Conservation (phyloP, 2,329 filamentous ascomycete genomes). For the Diaporthe helianthi region DNA sequence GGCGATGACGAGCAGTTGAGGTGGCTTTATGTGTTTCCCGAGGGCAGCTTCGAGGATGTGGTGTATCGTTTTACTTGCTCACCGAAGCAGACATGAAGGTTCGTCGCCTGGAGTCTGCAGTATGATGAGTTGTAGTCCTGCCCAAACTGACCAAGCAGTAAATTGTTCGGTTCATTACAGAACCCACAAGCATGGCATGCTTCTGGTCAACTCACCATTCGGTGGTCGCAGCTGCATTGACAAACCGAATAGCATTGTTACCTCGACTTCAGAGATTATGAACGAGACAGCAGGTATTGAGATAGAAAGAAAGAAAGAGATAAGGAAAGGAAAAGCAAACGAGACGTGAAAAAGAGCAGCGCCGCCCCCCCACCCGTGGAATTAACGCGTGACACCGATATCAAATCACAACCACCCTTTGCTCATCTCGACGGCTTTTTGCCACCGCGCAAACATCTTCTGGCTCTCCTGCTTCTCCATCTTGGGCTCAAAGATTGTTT, state of each 20-base stretch:
- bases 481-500: conserved; percentile 73
- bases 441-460: conserved; percentile 60
- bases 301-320: neutral
- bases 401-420: conserved; percentile 54
- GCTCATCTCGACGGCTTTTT: conserved; percentile 66
- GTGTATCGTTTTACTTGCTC: neutral
- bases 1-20: neutral
- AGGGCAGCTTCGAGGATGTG: neutral
- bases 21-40: conserved; percentile 16
- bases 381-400: neutral
- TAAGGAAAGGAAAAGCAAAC: neutral
- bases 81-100: neutral
- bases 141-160: neutral
- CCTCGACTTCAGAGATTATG: neutral
- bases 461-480: conserved; percentile 54
- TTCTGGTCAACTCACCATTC: too few relatives aligned
- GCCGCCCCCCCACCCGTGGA: too few relatives aligned
- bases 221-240: neutral
- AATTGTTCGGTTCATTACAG: neutral
- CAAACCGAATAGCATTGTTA: neutral
- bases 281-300: neutral
- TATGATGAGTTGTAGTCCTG: too few relatives aligned
- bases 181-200: neutral
- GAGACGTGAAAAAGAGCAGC: neutral
- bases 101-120: neutral